A percentile compares a stretch with the other conserved stretches of the same genome.
Evolutionary conservation across 2,329 filamentous ascomycete genomes (phyloP).

Genomic region (Aureobasidium zeae): DNA sequence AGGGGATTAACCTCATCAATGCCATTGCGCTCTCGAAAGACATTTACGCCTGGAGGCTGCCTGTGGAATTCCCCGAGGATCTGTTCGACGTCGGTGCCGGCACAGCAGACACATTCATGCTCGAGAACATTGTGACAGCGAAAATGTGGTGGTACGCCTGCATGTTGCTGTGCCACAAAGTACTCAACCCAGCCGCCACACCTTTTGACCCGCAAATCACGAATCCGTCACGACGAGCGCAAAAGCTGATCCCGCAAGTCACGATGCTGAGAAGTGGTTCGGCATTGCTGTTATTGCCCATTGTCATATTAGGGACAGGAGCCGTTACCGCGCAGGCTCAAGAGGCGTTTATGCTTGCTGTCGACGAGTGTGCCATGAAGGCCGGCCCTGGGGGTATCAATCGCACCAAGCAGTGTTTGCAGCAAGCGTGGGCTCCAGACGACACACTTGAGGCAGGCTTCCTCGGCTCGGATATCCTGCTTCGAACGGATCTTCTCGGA

Average conservation of each 20-base stretch:
- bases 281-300: slow-evolving; percentile 1
- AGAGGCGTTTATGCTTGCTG: background rate
- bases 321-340: slow-evolving; percentile 2
- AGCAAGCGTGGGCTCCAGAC: slow-evolving; percentile 3
- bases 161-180: slow-evolving; percentile 1
- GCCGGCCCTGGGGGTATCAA: slow-evolving; percentile 1
- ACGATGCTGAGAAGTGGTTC: background rate
- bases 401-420: background rate
- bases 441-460: background rate
- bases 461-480: slow-evolving; percentile 4
- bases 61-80: slow-evolving; percentile 4
- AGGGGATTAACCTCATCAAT: background rate
- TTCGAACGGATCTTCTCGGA: slow-evolving; percentile 6
- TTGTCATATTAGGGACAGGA: slow-evolving; percentile 2
- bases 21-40: slow-evolving; percentile 1
- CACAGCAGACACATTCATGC: slow-evolving; percentile 3
- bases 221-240: background rate
- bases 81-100: slow-evolving; percentile 4
- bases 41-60: background rate
- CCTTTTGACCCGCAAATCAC: slow-evolving; percentile 7
- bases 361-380: background rate
- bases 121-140: slow-evolving; percentile 5
- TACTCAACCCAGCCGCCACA: background rate
- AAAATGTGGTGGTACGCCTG: slow-evolving; percentile 3
- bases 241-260: slow-evolving; percentile 7